Evolutionary conservation across 108 stramenopile genomes (phyloP).

Genomic region (Cyclostephanos tholiformis): DNA sequence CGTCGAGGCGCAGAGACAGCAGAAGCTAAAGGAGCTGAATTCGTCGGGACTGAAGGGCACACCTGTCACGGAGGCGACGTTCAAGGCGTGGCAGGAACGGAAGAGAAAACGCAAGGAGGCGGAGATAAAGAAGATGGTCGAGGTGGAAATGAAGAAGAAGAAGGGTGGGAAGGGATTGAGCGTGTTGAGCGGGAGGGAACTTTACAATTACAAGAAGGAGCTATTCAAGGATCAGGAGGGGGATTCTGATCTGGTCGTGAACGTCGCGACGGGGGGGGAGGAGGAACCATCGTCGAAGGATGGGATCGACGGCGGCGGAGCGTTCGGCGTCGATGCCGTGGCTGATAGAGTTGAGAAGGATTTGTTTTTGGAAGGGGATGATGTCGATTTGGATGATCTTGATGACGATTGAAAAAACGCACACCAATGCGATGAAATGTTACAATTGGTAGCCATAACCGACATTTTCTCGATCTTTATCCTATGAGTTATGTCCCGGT

Average conservation of each 20-base stretch:
- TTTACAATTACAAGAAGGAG: conserved; percentile 87
- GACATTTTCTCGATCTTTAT: no score
- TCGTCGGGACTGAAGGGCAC: conserved; percentile 71
- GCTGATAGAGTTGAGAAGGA: conserved; percentile 73
- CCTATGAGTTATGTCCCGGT: not conserved
- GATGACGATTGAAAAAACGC: conserved; percentile 61
- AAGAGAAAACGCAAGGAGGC: conserved; percentile 82
- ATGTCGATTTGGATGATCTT: conserved; percentile 87
- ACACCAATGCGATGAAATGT: not conserved
- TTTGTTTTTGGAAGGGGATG: conserved; percentile 84
- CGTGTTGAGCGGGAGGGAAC: conserved; percentile 78
- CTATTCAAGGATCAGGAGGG: conserved; percentile 76
- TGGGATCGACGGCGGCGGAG: not conserved
- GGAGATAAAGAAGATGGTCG: conserved; percentile 77
- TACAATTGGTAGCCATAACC: no score
- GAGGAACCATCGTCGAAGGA: conserved; percentile 11
- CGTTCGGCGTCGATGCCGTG: conserved; percentile 54
- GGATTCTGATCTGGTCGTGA: conserved; percentile 42
- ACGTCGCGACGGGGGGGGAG: conserved; percentile 2
- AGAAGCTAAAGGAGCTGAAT: conserved; percentile 81
- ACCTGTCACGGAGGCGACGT: conserved; percentile 81
- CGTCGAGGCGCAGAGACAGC: conserved; percentile 85
- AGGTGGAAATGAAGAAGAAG: conserved; percentile 88
- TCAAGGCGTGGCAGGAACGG: conserved; percentile 82
- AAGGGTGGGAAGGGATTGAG: conserved; percentile 91